phyloP scores from a whole-genome alignment of 768 basidiomycete genomes.

The Pluteus cervinus region DNA sequence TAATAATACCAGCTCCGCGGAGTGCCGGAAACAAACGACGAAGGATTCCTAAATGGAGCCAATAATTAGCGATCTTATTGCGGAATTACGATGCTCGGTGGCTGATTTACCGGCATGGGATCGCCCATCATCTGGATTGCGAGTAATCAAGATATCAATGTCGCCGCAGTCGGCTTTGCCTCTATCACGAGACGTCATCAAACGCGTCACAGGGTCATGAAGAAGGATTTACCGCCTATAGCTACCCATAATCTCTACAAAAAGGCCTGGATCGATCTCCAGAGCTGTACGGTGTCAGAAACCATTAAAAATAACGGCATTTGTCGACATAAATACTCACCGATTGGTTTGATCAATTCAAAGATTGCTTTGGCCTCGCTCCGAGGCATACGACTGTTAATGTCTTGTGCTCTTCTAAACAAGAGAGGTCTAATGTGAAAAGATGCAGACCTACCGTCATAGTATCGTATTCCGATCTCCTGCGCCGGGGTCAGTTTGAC shows the following conservation, averaged over 20 bases:
- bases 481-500: constrained; percentile 56
- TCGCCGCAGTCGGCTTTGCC: constrained; percentile 84
- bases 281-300: constrained; percentile 40
- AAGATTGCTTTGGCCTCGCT: constrained; percentile 73
- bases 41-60: constrained; percentile 30
- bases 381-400: constrained; percentile 82
- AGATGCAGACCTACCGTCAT: constrained; percentile 46
- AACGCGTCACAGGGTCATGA: neutral
- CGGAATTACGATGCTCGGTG: no score
- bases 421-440: constrained; percentile 1
- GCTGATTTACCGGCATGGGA: constrained; percentile 73
- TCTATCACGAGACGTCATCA: constrained; percentile 28
- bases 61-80: neutral
- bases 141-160: constrained; percentile 85
- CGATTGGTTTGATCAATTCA: constrained; percentile 63
- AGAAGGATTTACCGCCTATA: constrained; percentile 54
- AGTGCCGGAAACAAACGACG: constrained; percentile 50
- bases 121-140: constrained; percentile 62
- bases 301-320: constrained; percentile 2
- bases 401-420: constrained; percentile 38
- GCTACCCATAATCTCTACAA: constrained; percentile 88
- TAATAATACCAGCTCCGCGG: constrained; percentile 56
- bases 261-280: constrained; percentile 61
- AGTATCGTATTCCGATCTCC: constrained; percentile 61
- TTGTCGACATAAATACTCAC: constrained; percentile 27